A percentile compares a stretch with the other conserved stretches of the same genome.
These are phyloP conservation scores for Berkeleyomyces basicola DNA, from an alignment of 2,329 filamentous ascomycete genomes.

Conservation along the genomic window DNA sequence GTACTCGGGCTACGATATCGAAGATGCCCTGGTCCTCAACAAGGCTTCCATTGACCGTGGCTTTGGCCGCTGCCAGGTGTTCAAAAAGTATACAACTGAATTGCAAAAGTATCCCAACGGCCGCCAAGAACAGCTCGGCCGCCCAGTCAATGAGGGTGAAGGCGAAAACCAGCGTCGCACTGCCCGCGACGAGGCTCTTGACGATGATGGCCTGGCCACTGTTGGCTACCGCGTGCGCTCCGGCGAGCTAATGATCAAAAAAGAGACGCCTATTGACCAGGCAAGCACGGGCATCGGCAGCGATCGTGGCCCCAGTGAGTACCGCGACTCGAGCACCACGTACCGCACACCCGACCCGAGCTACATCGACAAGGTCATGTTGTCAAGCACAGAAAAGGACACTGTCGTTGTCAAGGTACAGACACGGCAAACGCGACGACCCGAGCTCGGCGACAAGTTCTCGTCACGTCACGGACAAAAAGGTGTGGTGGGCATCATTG, in stretches of 20 bases:
- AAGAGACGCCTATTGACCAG: constrained; percentile 68
- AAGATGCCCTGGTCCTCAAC: constrained; percentile 92
- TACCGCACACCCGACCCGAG: constrained; percentile 73
- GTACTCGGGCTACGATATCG: constrained; percentile 97
- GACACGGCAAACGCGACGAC: constrained; percentile 85
- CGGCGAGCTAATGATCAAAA: constrained; percentile 81
- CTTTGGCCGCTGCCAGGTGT: constrained; percentile 94
- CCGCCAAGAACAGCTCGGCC: constrained; percentile 48
- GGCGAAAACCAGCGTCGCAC: constrained; percentile 44
- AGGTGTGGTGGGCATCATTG: constrained; percentile 91
- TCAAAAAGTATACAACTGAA: constrained; percentile 79
- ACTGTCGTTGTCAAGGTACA: constrained; percentile 83
- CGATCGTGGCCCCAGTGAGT: constrained; percentile 45
- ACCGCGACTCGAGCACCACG: constrained; percentile 50
- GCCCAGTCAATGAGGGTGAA: constrained; percentile 37
- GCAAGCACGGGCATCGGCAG: constrained; percentile 54
- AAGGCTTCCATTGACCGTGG: constrained; percentile 90
- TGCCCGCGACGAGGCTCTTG: constrained; percentile 55
- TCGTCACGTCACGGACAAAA: constrained; percentile 97
- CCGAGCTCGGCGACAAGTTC: constrained; percentile 96
- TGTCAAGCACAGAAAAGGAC: constrained; percentile 77
- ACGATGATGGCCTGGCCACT: constrained; percentile 73
- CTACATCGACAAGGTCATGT: constrained; percentile 93
- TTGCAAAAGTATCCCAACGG: constrained; percentile 83
- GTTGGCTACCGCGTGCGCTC: constrained; percentile 65